Conservation (phyloP, 2,329 filamentous ascomycete species). For the Bimuria novae-zelandiae region DNA sequence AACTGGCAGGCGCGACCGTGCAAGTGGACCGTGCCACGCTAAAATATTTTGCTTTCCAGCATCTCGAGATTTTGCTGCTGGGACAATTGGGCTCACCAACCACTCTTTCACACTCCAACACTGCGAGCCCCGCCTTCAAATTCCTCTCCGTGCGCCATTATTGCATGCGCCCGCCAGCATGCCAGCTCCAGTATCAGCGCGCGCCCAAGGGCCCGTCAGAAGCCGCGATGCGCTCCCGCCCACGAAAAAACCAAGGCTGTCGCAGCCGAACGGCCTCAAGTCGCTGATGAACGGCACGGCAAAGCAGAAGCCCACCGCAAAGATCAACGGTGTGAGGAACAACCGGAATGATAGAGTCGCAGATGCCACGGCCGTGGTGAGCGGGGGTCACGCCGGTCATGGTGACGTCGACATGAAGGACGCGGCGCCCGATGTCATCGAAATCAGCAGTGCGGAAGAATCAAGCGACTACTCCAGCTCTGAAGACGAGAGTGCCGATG, state of each 20-base stretch:
- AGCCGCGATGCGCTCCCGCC: conserved; percentile 37
- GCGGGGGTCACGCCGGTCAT: conserved; percentile 53
- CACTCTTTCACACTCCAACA: conserved; percentile 32
- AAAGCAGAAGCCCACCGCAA: conserved; percentile 50
- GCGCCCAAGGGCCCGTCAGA: conserved; percentile 20
- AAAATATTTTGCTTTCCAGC: conserved; percentile 23
- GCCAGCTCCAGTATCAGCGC: conserved; percentile 41
- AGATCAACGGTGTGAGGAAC: conserved; percentile 59
- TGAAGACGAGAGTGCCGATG: conserved; percentile 35
- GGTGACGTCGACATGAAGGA: conserved; percentile 48
- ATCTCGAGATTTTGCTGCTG: conserved; percentile 25
- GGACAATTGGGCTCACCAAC: conserved; percentile 12
- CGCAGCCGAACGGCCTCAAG: conserved; percentile 38
- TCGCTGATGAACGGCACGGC: conserved; percentile 35
- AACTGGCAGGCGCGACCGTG: conserved; percentile 2
- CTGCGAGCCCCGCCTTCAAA: conserved; percentile 9
- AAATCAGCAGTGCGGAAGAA: conserved; percentile 54
- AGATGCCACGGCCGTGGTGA: conserved; percentile 61
- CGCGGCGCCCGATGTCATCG: conserved; percentile 46
- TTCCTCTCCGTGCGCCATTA: conserved; percentile 12
- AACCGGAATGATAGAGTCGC: conserved; percentile 59
- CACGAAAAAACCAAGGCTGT: conserved; percentile 45
- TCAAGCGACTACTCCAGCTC: conserved; percentile 41
- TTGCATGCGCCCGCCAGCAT: conserved; percentile 28
- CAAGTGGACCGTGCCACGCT: conserved; percentile 10